Evolutionary conservation across 768 basidiomycete genomes (phyloP), one percentile per base, ranked within the genome.

Genomic region (Calvatia gigantea): DNA sequence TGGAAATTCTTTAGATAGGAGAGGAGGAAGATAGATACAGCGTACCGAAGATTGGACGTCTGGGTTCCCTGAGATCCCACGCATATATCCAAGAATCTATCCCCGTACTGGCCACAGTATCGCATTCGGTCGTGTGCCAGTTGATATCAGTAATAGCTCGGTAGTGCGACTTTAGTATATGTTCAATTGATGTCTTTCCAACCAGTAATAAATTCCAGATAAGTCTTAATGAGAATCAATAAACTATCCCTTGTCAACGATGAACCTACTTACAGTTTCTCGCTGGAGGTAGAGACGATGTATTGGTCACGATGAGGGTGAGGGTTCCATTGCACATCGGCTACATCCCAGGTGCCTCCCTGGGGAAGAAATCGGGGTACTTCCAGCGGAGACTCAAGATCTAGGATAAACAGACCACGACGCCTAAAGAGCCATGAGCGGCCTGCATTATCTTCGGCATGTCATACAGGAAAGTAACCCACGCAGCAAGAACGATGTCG

Each of bases 61-160:
- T 73, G 2, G 81, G 74, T 17, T 76, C 77, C 39, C 92, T 77
- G 21, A 99, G 64, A 68, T 98, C 97, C 95, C 96, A 99, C 12
- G 86, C 85, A 86, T 92, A 91, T 17, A 98, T 69, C 85, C 95
- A 97, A 0, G 94, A 87, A 66, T 99, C 97, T 48, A 99, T 89
- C 0, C 91, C 89, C 0, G 89, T 93, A 44, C 94, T 96, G 2
- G 89, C 87, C 15, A 98, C 89, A 11, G 85, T 75, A 56, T 97
- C 85, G 4, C 89, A 88, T 62, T 94, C 87, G 3, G 81, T 80
- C 0, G 88, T 87, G 64, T 94, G 91, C 96, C 96, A 99, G 66
- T 99, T 98, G 65, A 98, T 92, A 65, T 99, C 97, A 2, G 97
- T 98, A 51, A 99, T 94, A 4, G 94, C 94, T 42, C 96, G 86